Evolutionary conservation across 345 rosid genomes (phyloP).

Genomic region (Clausena lansium): DNA sequence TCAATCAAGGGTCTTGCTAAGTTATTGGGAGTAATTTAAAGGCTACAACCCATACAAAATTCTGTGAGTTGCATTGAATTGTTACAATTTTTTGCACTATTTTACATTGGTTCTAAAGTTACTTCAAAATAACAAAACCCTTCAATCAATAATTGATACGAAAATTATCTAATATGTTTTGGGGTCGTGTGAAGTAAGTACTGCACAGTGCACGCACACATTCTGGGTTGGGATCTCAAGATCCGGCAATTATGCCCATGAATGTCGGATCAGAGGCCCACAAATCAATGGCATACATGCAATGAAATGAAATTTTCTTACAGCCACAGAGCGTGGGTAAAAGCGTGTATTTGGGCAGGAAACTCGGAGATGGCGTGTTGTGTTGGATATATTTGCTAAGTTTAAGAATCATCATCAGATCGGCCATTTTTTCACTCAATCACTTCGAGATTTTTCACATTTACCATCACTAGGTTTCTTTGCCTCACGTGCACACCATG

Average conservation of each 20-base stretch:
- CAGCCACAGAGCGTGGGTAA: not conserved
- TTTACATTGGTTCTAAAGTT: no score
- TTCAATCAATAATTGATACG: no score
- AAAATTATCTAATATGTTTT: no score
- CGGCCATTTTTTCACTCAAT: not conserved
- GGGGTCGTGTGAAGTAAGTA: no score
- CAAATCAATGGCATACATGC: not conserved
- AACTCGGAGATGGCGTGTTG: conserved; percentile 14
- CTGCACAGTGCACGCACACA: not conserved
- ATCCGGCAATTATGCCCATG: not conserved
- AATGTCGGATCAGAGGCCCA: conserved; percentile 13
- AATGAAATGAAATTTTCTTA: not conserved
- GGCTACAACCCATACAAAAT: no score
- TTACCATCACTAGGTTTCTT: not conserved
- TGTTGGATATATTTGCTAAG: conserved; percentile 1
- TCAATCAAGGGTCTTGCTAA: no score
- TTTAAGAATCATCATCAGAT: not conserved
- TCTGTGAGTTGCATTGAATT: no score
- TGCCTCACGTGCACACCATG: conserved; percentile 9
- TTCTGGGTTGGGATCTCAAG: not conserved
- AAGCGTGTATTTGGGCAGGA: conserved; percentile 1
- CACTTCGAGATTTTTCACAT: no score
- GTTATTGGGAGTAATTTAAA: no score
- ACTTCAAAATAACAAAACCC: no score
- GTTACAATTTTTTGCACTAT: no score